Base-by-base conservation (phyloP, 1,284 basidiomycete genomes). In the Ustilago tritici region DNA sequence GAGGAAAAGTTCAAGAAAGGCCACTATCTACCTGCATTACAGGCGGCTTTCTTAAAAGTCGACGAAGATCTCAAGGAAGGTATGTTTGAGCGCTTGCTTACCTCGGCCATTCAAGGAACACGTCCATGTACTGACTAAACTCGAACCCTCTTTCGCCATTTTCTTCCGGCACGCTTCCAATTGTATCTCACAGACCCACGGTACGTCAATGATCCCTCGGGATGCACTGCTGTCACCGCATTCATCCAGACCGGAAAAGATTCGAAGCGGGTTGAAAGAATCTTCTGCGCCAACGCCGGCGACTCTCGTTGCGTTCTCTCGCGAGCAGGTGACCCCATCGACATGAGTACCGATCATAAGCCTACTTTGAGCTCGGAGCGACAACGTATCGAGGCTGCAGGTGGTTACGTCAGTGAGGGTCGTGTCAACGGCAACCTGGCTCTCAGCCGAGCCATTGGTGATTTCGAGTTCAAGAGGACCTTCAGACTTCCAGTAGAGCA, bases 401-500 rank as follows among this genome's bases (percentile, higher is more conserved):
- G 97, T 59, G 97, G 97, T 54, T 99, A 94, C 84, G 93, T 99
- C 74, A 95, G 99, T 86, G 98, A 92, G 86, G 95, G 95, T 50
- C 93, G 97, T 65, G 97, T 99, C 46, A 99, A 99, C 86, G 97
- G 97, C 74, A 99, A 99, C 86, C 91, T 99, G 65, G 96, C 97
- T 0, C 88, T 99, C 49, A 97, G 95, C 23, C 90, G 97, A 81
- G 97, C 97, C 1, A 89, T 99, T 34, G 97, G 97, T 64, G 97
- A 99, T 87, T 99, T 99, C 85, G 95, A 98, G 83, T 99, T 98
- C 90, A 99, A 99, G 90, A 95, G 96, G 88, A 96, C 95, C 85
- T 90, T 90, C 60, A 88, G 90, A 11, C 88, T 98, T 17, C 88
- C 90, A 34, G 91, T 95, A 17, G 95, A 99, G 87, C 90, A 91